These are phyloP conservation scores for Ogataea populi-albae DNA, from an alignment of 805 yeast genomes.

Conservation along the genomic window DNA sequence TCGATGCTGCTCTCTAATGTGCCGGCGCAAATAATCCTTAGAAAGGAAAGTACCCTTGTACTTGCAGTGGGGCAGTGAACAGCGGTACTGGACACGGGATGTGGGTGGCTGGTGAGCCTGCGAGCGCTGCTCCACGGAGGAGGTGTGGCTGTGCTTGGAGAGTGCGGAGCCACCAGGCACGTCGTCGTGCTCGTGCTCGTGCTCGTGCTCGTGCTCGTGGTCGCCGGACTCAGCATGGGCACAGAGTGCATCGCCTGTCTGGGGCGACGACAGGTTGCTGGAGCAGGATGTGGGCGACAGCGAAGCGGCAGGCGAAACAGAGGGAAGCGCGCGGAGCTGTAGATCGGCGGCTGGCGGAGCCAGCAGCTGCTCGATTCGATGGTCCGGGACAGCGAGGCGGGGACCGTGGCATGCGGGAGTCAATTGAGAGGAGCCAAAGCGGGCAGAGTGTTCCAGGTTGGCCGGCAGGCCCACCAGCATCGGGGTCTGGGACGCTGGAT, in stretches of 20 bases:
- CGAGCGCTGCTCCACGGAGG: constrained; percentile 7
- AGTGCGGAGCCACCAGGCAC: constrained; percentile 7
- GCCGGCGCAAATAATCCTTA: constrained; percentile 30
- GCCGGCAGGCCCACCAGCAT: too few relatives aligned
- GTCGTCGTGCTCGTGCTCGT: constrained; percentile 6
- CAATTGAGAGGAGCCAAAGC: constrained; percentile 1
- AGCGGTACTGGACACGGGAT: too few relatives aligned
- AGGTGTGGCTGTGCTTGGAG: constrained; percentile 10
- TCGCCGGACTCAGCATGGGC: background rate
- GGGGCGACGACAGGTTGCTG: constrained; percentile 4
- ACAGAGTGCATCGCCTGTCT: constrained; percentile 1
- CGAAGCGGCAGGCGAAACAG: constrained; percentile 3
- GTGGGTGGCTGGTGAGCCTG: too few relatives aligned
- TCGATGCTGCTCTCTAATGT: constrained; percentile 31
- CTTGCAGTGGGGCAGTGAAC: constrained; percentile 23
- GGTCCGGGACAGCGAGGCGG: too few relatives aligned
- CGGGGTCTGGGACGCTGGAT: too few relatives aligned
- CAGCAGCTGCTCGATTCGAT: too few relatives aligned
- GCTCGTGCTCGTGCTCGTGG: constrained; percentile 3
- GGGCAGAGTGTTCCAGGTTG: constrained; percentile 2
- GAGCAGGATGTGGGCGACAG: constrained; percentile 8
- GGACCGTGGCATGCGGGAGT: constrained; percentile 1
- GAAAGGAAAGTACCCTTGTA: constrained; percentile 31
- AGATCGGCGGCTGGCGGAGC: too few relatives aligned
- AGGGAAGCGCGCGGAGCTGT: too few relatives aligned